Conservation (phyloP, 805 yeast genomes). For the Starmerella scarabaei region DNA sequence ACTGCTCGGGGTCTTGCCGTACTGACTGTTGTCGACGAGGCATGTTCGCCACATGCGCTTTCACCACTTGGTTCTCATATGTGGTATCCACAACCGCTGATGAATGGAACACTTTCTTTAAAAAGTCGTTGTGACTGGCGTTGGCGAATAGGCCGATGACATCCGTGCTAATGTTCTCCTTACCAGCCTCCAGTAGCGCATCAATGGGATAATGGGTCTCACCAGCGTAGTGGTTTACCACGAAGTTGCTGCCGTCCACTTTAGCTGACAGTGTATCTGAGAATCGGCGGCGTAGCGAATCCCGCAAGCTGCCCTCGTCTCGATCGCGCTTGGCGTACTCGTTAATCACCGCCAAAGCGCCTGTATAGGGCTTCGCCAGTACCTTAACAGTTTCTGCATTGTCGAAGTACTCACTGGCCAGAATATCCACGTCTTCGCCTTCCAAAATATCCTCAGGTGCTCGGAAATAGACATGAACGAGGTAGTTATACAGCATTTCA, state of each 20-base stretch:
- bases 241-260: constrained; percentile 33
- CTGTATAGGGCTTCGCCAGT: constrained; percentile 32
- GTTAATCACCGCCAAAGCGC: constrained; percentile 29
- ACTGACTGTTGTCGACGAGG: constrained; percentile 32
- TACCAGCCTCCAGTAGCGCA: constrained; percentile 39
- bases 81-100: constrained; percentile 30
- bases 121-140: constrained; percentile 29
- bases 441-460: constrained; percentile 29
- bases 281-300: constrained; percentile 26
- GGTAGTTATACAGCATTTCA: constrained; percentile 30
- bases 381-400: constrained; percentile 44
- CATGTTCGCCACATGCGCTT: constrained; percentile 31
- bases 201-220: constrained; percentile 43
- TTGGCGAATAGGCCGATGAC: constrained; percentile 30
- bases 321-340: constrained; percentile 30
- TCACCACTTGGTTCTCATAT: constrained; percentile 26
- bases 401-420: constrained; percentile 45
- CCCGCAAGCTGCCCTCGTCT: constrained; percentile 25
- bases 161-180: constrained; percentile 37
- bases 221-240: constrained; percentile 47
- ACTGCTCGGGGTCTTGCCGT: constrained; percentile 7
- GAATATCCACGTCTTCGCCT: constrained; percentile 34
- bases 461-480: constrained; percentile 30
- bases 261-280: constrained; percentile 23
- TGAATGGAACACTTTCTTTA: constrained; percentile 26